Percentiles rank a stretch among this genome's conserved stretches.
These are phyloP conservation scores for Camillea tinctor DNA, from an alignment of 2,329 filamentous ascomycete genomes.

Conservation along the genomic window DNA sequence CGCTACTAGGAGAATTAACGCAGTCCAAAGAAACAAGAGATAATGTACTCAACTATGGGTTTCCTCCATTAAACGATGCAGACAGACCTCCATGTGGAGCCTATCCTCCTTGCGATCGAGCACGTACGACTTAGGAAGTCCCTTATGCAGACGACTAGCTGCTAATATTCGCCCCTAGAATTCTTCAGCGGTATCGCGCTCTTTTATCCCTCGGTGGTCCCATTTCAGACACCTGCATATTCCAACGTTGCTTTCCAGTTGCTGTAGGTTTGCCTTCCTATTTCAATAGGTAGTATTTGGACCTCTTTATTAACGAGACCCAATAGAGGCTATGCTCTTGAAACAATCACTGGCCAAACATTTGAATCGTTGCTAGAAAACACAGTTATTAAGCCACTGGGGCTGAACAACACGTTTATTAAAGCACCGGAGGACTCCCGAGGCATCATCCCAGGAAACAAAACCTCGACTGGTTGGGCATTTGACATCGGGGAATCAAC, in stretches of 20 bases:
- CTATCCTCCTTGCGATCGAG: constrained; percentile 26
- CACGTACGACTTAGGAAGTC: constrained; percentile 19
- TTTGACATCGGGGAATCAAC: constrained; percentile 29
- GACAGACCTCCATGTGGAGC: constrained; percentile 28
- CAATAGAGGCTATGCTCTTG: constrained; percentile 38
- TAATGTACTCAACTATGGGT: constrained; percentile 26
- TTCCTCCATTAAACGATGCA: constrained; percentile 28
- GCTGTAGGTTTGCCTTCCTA: constrained; percentile 28
- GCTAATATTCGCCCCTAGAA: constrained; percentile 17
- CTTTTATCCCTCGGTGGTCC: constrained; percentile 28
- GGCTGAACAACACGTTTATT: constrained; percentile 37
- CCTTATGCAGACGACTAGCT: not conserved
- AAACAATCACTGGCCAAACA: constrained; percentile 36
- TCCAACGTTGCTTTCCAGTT: constrained; percentile 32
- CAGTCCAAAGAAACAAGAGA: constrained; percentile 23
- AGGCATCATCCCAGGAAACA: constrained; percentile 38
- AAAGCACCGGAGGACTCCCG: constrained; percentile 27
- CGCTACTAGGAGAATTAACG: constrained; percentile 29
- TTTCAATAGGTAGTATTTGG: constrained; percentile 28
- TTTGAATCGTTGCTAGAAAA: constrained; percentile 36
- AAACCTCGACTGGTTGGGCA: constrained; percentile 25
- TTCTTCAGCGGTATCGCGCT: constrained; percentile 28
- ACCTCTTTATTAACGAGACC: constrained; percentile 23
- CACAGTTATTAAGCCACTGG: constrained; percentile 38
- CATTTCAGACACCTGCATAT: constrained; percentile 27